A percentile compares a stretch with the other conserved stretches of the same genome.
Evolutionary conservation across 306 rosid genomes (phyloP).

Genomic region (Cucurbita pepo): DNA sequence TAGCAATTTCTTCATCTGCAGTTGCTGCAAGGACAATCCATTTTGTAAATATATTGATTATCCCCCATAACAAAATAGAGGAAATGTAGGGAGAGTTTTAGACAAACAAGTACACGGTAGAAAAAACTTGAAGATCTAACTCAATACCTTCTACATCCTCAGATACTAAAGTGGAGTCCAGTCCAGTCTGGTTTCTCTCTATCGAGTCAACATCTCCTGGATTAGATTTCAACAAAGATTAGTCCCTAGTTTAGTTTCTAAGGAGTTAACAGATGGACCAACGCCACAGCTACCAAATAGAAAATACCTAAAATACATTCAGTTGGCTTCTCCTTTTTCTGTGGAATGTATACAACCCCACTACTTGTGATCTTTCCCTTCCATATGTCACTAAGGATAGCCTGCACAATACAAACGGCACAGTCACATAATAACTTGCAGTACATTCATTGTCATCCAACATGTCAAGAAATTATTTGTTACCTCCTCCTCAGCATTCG

Average conservation of each 20-base stretch:
- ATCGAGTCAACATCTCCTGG: constrained; percentile 16
- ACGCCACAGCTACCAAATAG: neutral
- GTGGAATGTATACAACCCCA: constrained; percentile 21
- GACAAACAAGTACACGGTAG: neutral
- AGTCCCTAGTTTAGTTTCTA: neutral
- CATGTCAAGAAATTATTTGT: neutral
- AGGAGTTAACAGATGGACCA: neutral
- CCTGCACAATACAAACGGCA: constrained; percentile 14
- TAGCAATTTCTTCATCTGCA: constrained; percentile 7
- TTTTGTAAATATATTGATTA: neutral
- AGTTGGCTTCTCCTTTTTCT: constrained; percentile 18
- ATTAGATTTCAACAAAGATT: constrained; percentile 7
- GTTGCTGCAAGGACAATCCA: constrained; percentile 3
- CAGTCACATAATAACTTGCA: neutral
- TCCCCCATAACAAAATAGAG: neutral
- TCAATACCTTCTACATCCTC: neutral
- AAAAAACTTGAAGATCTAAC: neutral
- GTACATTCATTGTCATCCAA: neutral
- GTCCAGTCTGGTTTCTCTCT: constrained; percentile 13
- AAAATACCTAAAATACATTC: constrained; percentile 24
- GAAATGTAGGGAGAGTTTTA: neutral
- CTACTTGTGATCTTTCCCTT: constrained; percentile 37
- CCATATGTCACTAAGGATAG: constrained; percentile 29
- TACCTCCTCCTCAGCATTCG: constrained; percentile 41
- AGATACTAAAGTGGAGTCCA: constrained; percentile 5